Conservation (phyloP, 2,329 filamentous ascomycete species). For the Epichloe sibirici region DNA sequence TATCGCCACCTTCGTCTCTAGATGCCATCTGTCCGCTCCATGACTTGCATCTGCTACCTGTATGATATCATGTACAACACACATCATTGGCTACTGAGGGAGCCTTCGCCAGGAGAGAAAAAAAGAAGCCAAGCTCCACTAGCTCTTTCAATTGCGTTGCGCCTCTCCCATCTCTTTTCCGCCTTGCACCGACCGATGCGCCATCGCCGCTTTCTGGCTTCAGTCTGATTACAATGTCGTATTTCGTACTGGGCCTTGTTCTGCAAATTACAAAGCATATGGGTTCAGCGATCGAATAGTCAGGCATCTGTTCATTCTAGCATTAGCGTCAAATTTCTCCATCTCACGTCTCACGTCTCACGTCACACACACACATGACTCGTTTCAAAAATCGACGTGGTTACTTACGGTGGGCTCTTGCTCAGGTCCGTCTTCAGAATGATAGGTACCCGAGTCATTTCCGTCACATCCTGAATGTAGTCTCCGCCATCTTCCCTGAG, state of each 20-base stretch:
- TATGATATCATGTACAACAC: constrained; percentile 11
- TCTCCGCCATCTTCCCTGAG: constrained; percentile 86
- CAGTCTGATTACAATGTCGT: constrained; percentile 5
- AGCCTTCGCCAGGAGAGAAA: background rate
- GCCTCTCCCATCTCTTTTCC: constrained; percentile 1
- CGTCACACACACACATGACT: background rate
- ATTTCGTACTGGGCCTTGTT: background rate
- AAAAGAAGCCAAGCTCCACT: background rate
- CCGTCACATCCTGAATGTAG: constrained; percentile 94
- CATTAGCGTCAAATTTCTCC: background rate
- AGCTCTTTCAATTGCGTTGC: constrained; percentile 4
- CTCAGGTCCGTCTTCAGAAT: constrained; percentile 95
- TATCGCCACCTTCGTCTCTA: background rate
- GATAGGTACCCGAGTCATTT: constrained; percentile 96
- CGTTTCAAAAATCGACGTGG: background rate
- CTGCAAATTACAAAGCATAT: constrained; percentile 44
- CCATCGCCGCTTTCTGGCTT: background rate
- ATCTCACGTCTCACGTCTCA: background rate
- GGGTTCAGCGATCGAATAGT: constrained; percentile 78
- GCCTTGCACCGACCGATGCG: background rate
- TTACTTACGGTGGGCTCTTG: constrained; percentile 97
- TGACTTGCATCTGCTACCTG: constrained; percentile 6
- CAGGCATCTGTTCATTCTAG: constrained; percentile 45
- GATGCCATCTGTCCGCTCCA: constrained; percentile 3
- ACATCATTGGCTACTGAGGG: constrained; percentile 5